These are phyloP conservation scores for Drechslerella stenobrocha DNA, from an alignment of 2,329 filamentous ascomycete species.

Conservation along the genomic window DNA sequence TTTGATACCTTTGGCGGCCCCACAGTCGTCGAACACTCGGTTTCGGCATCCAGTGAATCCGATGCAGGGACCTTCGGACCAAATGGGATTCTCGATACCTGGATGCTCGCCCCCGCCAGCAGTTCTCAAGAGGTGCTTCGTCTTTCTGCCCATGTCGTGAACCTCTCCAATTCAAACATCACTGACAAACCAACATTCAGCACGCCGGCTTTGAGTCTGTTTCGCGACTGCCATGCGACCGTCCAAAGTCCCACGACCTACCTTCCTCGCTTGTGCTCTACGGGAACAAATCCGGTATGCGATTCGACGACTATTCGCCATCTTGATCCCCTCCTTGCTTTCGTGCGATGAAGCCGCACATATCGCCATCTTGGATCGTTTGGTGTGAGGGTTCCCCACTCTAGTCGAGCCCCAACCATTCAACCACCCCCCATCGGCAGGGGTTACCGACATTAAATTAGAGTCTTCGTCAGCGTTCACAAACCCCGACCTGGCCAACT, in stretches of 20 bases:
- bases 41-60: constrained; percentile 42
- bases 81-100: constrained; percentile 39
- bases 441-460: too few relatives aligned
- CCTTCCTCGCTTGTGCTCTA: constrained; percentile 44
- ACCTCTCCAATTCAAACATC: constrained; percentile 33
- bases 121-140: constrained; percentile 42
- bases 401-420: too few relatives aligned
- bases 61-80: constrained; percentile 41
- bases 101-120: constrained; percentile 44
- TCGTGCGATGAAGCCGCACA: too few relatives aligned
- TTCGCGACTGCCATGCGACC: constrained; percentile 39
- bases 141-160: constrained; percentile 29
- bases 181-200: constrained; percentile 45
- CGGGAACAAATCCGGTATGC: constrained; percentile 47
- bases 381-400: too few relatives aligned
- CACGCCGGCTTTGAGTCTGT: constrained; percentile 42
- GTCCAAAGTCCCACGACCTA: constrained; percentile 43
- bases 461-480: too few relatives aligned
- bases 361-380: too few relatives aligned
- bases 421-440: too few relatives aligned
- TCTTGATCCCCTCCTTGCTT: too few relatives aligned
- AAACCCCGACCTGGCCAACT: too few relatives aligned
- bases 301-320: constrained; percentile 40
- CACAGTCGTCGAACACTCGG: constrained; percentile 30
- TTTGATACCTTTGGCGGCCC: constrained; percentile 42